Evolutionary conservation across 169 alveolate species (phyloP).

Genomic region (Cryptosporidium viatorum): DNA sequence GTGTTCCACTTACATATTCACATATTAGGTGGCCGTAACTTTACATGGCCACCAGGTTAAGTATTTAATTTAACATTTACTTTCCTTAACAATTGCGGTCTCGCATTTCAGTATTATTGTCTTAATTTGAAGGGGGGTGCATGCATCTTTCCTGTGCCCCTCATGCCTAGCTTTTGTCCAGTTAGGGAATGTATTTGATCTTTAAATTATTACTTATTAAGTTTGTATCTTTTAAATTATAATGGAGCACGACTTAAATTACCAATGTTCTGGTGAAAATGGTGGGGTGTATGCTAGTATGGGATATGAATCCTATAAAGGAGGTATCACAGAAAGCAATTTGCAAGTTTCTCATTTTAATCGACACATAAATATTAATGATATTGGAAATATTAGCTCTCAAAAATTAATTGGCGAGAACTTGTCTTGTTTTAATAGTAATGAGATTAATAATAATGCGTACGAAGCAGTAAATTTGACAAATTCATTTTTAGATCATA

Average conservation of each 20-base stretch:
- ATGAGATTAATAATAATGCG: neutral
- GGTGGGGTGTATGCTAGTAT: neutral
- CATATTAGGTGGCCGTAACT: conserved; percentile 85
- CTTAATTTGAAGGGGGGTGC: conserved; percentile 29
- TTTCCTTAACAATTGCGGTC: conserved; percentile 43
- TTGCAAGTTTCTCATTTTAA: conserved; percentile 10
- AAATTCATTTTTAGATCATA: conserved; percentile 5
- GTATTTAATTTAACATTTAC: conserved; percentile 40
- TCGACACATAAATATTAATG: conserved; percentile 13
- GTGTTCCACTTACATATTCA: conserved; percentile 92
- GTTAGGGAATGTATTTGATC: conserved; percentile 5
- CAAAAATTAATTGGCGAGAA: neutral
- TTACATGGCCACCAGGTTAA: conserved; percentile 91
- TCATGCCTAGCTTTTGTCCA: neutral
- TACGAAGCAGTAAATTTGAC: neutral
- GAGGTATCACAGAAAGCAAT: neutral
- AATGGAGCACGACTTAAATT: conserved; percentile 6
- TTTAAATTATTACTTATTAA: conserved; percentile 25
- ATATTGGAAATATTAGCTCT: neutral
- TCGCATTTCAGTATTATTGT: conserved; percentile 66
- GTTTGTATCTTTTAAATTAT: neutral
- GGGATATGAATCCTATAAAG: conserved; percentile 14
- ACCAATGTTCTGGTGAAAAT: neutral
- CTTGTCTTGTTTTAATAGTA: neutral
- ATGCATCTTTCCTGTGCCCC: conserved; percentile 50